Evolutionary conservation across 2,329 filamentous ascomycete genomes (phyloP).

Genomic region (Basipetospora chlamydospora): DNA sequence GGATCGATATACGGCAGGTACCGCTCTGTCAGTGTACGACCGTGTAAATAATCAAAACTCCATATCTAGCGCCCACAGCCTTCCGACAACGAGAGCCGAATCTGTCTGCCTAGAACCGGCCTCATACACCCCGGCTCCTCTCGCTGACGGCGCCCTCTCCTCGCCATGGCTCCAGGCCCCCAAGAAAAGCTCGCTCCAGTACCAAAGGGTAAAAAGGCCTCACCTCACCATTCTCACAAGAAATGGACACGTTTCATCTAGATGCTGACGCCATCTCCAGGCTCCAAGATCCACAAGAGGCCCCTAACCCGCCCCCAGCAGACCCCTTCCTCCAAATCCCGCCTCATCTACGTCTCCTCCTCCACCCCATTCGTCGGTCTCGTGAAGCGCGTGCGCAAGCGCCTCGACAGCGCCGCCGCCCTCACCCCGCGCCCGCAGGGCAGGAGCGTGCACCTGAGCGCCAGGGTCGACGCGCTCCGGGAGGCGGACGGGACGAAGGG

Average conservation of each 20-base stretch:
- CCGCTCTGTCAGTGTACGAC: no score
- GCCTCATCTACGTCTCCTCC: slow-evolving; percentile 49
- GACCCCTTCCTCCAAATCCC: slow-evolving; percentile 26
- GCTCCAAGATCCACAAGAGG: slow-evolving; percentile 33
- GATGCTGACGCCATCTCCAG: slow-evolving; percentile 18
- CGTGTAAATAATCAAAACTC: no score
- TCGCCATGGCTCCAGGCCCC: slow-evolving; percentile 7
- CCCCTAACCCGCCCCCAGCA: slow-evolving; percentile 26
- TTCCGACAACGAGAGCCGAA: no score
- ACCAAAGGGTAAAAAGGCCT: slow-evolving; percentile 15
- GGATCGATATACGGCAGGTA: no score
- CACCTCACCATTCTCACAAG: neutral
- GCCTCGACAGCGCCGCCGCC: slow-evolving; percentile 40
- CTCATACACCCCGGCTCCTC: no score
- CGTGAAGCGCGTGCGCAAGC: slow-evolving; percentile 49
- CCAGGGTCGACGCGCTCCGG: slow-evolving; percentile 29
- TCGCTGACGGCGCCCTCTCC: no score
- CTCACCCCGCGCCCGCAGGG: slow-evolving; percentile 6
- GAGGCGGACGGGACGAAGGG: slow-evolving; percentile 13
- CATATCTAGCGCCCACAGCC: no score
- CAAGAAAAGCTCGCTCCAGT: slow-evolving; percentile 20
- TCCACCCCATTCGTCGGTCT: slow-evolving; percentile 53
- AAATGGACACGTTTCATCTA: no score
- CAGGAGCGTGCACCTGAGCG: slow-evolving; percentile 28
- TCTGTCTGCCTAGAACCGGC: no score